These are phyloP conservation scores for Talaromyces sp. DNA, from an alignment of 2,329 filamentous ascomycete genomes.

Conservation along the genomic window DNA sequence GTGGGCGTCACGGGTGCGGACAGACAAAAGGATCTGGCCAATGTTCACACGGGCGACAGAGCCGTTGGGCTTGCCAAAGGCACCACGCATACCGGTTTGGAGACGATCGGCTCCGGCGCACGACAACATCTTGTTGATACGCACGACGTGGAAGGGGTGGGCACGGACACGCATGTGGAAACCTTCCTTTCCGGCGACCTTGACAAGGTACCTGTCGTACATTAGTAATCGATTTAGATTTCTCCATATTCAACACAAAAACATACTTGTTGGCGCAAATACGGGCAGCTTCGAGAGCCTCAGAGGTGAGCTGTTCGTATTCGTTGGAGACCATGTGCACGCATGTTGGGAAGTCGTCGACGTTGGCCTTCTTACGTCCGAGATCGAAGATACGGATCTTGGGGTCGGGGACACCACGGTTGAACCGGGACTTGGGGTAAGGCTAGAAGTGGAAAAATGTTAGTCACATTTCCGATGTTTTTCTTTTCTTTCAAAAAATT, in stretches of 20 bases:
- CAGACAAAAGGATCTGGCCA: constrained; percentile 95
- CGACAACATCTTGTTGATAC: constrained; percentile 99
- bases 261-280: constrained; percentile 99
- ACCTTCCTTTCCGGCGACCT: constrained; percentile 65
- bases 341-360: constrained; percentile 99
- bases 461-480: background rate
- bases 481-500: background rate
- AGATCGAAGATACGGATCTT: constrained; percentile 98
- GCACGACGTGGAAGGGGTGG: constrained; percentile 99
- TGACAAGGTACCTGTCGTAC: constrained; percentile 58
- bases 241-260: constrained; percentile 22
- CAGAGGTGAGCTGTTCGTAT: constrained; percentile 99
- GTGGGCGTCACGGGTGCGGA: constrained; percentile 94
- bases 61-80: constrained; percentile 99
- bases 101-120: constrained; percentile 99
- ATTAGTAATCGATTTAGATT: background rate
- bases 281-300: constrained; percentile 98
- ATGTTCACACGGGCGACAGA: constrained; percentile 99
- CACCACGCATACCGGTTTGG: constrained; percentile 99
- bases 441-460: constrained; percentile 52
- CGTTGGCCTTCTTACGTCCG: constrained; percentile 95
- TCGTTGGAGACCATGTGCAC: constrained; percentile 99
- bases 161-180: constrained; percentile 73
- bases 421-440: constrained; percentile 99
- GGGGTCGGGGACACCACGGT: constrained; percentile 88